These are phyloP conservation scores for Talaromyces sp. DNA, from an alignment of 2,329 filamentous ascomycete species.

Conservation along the genomic window DNA sequence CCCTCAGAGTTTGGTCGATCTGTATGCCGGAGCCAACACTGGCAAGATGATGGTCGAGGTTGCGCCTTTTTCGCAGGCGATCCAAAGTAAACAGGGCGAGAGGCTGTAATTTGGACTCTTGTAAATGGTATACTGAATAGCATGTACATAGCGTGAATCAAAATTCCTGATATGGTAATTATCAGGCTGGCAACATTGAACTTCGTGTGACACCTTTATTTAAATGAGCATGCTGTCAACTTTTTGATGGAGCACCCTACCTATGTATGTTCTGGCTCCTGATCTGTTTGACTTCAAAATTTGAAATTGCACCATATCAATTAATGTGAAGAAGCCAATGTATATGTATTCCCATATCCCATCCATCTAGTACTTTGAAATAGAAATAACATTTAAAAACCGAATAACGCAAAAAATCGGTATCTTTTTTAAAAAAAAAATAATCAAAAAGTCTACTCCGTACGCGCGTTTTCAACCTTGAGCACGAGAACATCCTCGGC, in stretches of 20 bases:
- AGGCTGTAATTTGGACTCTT: not conserved
- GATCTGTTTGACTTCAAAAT: constrained; percentile 16
- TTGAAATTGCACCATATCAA: not conserved
- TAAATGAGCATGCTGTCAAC: constrained; percentile 48
- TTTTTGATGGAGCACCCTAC: constrained; percentile 46
- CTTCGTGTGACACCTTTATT: constrained; percentile 39
- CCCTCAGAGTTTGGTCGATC: constrained; percentile 56
- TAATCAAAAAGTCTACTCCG: constrained; percentile 15
- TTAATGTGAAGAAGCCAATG: not conserved
- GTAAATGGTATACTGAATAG: not conserved
- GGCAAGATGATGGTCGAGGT: constrained; percentile 56
- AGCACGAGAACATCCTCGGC: constrained; percentile 82
- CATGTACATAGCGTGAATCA: not conserved
- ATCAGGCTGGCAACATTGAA: not conserved
- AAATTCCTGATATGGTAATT: not conserved
- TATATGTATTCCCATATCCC: not conserved
- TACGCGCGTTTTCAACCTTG: constrained; percentile 75
- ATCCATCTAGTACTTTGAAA: not conserved
- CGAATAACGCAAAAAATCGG: not conserved
- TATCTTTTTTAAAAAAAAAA: not conserved
- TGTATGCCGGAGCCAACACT: constrained; percentile 67
- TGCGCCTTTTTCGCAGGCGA: constrained; percentile 29
- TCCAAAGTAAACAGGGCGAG: constrained; percentile 1
- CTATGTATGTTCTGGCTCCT: constrained; percentile 28
- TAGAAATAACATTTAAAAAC: not conserved